Conservation (phyloP, 768 basidiomycete genomes). For the Arthromyces matolae region DNA sequence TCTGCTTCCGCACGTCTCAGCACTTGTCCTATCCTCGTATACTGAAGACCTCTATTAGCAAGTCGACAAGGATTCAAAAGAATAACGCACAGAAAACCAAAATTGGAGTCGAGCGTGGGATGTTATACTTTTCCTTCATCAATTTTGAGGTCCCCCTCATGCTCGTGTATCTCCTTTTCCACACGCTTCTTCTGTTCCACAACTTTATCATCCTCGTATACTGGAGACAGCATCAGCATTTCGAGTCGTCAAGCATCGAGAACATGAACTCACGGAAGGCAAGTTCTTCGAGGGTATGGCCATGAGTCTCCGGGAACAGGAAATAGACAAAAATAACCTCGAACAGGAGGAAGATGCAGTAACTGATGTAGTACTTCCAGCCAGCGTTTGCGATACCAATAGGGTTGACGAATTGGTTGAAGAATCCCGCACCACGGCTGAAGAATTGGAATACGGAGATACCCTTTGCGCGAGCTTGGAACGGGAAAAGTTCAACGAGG, state of each 20-base stretch:
- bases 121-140: neutral
- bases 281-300: slow-evolving; percentile 53
- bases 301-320: slow-evolving; percentile 58
- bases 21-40: too few relatives aligned
- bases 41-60: neutral
- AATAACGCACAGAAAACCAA: neutral
- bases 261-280: slow-evolving; percentile 46
- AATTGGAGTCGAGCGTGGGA: too few relatives aligned
- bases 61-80: neutral
- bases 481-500: slow-evolving; percentile 69
- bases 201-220: slow-evolving; percentile 42
- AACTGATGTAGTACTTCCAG: slow-evolving; percentile 60
- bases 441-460: slow-evolving; percentile 60
- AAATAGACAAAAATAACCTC: slow-evolving; percentile 57
- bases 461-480: slow-evolving; percentile 57
- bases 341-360: slow-evolving; percentile 48
- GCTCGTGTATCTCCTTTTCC: slow-evolving; percentile 32
- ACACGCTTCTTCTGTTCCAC: slow-evolving; percentile 40
- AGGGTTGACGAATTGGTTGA: slow-evolving; percentile 67
- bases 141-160: neutral
- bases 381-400: slow-evolving; percentile 55
- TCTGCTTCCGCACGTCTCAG: too few relatives aligned
- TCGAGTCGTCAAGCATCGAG: too few relatives aligned
- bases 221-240: slow-evolving; percentile 11
- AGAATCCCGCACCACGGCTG: slow-evolving; percentile 50